Percentiles rank a stretch among this genome's conserved stretches.
Evolutionary conservation across 2,329 filamentous ascomycete genomes (phyloP).

Genomic region (Trichoderma endophyticum): DNA sequence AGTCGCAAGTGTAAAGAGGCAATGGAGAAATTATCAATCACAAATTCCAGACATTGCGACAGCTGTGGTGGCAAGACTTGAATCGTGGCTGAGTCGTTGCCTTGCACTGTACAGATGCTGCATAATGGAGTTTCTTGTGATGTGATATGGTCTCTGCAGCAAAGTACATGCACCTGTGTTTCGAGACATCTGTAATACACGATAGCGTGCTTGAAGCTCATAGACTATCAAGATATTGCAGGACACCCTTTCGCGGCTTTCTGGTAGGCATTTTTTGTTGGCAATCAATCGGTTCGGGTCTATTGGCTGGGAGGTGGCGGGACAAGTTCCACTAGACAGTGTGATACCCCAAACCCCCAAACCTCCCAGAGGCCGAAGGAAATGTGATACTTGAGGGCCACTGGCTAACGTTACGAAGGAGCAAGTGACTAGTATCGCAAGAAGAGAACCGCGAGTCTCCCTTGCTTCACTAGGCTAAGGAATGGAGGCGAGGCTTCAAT

Average conservation of each 20-base stretch:
- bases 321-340: background rate
- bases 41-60: background rate
- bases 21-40: background rate
- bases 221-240: background rate
- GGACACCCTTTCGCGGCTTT: conserved; percentile 4
- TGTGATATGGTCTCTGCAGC: background rate
- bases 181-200: background rate
- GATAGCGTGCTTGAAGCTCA: background rate
- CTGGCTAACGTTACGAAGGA: background rate
- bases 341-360: conserved; percentile 6
- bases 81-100: background rate
- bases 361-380: background rate
- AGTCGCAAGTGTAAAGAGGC: background rate
- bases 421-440: background rate
- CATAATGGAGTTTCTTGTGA: background rate
- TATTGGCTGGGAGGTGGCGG: background rate
- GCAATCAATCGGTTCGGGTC: background rate
- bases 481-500: background rate
- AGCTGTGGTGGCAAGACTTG: conserved; percentile 2
- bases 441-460: background rate
- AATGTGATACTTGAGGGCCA: background rate
- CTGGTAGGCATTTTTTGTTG: background rate
- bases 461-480: background rate
- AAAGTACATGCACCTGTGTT: background rate
- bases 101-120: background rate